These are phyloP conservation scores for Fonsecaea pedrosoi DNA, from an alignment of 2,329 filamentous ascomycete genomes.

Conservation along the genomic window DNA sequence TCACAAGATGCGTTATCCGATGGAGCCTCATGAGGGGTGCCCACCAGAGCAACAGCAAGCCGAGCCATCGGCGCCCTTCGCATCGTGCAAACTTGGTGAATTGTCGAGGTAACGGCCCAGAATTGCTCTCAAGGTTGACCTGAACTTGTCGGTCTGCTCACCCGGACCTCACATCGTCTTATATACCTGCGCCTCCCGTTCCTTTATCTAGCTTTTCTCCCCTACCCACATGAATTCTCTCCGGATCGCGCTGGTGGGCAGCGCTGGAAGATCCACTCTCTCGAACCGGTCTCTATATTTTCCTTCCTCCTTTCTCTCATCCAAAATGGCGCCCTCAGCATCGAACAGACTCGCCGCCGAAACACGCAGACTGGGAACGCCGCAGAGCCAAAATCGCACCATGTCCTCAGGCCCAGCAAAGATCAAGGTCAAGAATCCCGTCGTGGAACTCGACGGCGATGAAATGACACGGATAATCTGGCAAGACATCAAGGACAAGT, in stretches of 20 bases:
- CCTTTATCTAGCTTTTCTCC: conserved; percentile 17
- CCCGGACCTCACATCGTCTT: conserved; percentile 2
- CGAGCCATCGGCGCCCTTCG: conserved; percentile 16
- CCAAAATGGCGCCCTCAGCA: conserved; percentile 30
- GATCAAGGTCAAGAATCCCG: conserved; percentile 99
- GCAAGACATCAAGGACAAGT: conserved; percentile 97
- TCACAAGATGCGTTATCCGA: conserved; percentile 20
- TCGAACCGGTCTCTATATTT: conserved; percentile 16
- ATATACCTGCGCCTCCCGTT: conserved; percentile 7
- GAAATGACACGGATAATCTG: conserved; percentile 99
- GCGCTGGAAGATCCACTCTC: conserved; percentile 26
- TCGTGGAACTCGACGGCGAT: conserved; percentile 94
- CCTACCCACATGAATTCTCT: conserved; percentile 31
- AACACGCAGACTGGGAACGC: conserved; percentile 27
- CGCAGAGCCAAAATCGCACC: conserved; percentile 49
- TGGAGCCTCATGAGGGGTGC: conserved; percentile 13
- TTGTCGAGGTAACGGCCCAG: conserved; percentile 15
- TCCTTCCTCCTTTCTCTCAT: conserved; percentile 25
- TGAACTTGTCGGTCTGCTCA: conserved; percentile 10
- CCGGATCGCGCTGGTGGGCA: conserved; percentile 33
- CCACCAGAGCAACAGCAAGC: background rate
- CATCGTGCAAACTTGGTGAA: conserved; percentile 8
- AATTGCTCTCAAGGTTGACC: background rate
- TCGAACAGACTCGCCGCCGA: conserved; percentile 37
- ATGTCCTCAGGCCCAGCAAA: conserved; percentile 65